Percentiles rank a stretch among this genome's conserved stretches.
phyloP scores from a whole-genome alignment of 2,329 filamentous ascomycete genomes.

The Neoarthrinium moseri region DNA sequence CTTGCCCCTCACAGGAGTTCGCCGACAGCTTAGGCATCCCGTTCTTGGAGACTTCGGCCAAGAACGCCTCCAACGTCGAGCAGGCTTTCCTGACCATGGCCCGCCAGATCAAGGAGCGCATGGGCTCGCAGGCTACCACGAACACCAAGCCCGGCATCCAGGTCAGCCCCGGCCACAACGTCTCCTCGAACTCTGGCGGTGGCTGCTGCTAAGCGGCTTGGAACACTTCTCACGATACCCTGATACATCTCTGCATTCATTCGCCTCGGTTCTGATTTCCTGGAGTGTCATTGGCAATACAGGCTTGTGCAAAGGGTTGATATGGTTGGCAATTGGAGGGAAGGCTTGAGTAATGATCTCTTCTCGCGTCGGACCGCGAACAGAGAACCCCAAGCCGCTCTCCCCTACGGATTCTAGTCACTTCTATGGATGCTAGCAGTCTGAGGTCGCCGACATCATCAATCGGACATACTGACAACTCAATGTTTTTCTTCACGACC shows the following conservation, averaged over 20 bases:
- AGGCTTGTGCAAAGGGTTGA: conserved; percentile 9
- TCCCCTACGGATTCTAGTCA: conserved; percentile 6
- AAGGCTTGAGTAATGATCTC: background rate
- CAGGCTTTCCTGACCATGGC: conserved; percentile 99
- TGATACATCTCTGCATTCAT: conserved; percentile 6
- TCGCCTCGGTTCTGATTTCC: conserved; percentile 10
- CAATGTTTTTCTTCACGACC: too few relatives aligned
- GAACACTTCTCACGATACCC: conserved; percentile 14
- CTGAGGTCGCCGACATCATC: conserved; percentile 3
- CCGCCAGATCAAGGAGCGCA: conserved; percentile 99
- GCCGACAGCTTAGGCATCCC: conserved; percentile 98
- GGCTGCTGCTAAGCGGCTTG: conserved; percentile 77
- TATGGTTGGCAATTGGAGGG: conserved; percentile 8
- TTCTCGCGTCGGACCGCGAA: background rate
- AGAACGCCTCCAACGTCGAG: conserved; percentile 99
- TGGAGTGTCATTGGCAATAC: conserved; percentile 12
- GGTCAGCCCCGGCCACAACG: conserved; percentile 91
- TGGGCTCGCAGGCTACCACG: conserved; percentile 92
- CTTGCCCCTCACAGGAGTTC: conserved; percentile 69
- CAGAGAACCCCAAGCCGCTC: background rate
- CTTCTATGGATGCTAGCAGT: conserved; percentile 5
- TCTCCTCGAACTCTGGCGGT: conserved; percentile 80
- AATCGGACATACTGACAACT: conserved; percentile 7
- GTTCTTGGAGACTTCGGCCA: conserved; percentile 98
- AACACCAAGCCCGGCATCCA: conserved; percentile 99